Evolutionary conservation across 305 asterid species (phyloP), one percentile per base, ranked within the genome.

Genomic region (Solanum hybrid): DNA sequence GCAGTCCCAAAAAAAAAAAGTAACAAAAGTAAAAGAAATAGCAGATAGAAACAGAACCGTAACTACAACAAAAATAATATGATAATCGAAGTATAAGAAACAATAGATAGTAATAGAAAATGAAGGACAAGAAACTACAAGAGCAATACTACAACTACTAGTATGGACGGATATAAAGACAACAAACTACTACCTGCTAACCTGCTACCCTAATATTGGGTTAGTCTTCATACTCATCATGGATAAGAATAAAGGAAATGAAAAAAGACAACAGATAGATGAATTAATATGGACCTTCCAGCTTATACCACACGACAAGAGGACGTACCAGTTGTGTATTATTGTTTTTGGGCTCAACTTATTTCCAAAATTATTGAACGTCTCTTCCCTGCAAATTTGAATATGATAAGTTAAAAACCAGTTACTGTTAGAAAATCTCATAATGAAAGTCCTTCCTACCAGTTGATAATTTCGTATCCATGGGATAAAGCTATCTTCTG

Each of bases 401-500:
- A 51, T 26, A 24, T 77, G 37, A 39, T 6, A 78, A 65, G 39
- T 17, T 22, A 26, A 68, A 79, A 65, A 26, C 13, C 39, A 72
- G 34, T 84, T 89, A 75, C 65, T 82, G 36, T 70, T 14, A 51
- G 51, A n/a, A 22, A 38, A 9, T 82, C 39, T 79, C 81, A 68
- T 32, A 34, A 32, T 17, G 41, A 68, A 70, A n/a, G 70, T 27
- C 15, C 79, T 68, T 77, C 37, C 3, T 93, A 97, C 99, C 99
- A 97, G 95, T 97, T 97, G 90, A 97, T 96, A 92, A 96, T 94
- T 91, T 97, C 99, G 31, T 95, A 97, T 82, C 99, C 99, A 86
- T 93, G 99, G 86, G 99, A 95, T 24, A 96, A 79, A 77, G 99
- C 99, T 57, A 97, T 95, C 92, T 95, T 92, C 94, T 97, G 99